Conservation (phyloP, 2,329 filamentous ascomycete species). For the Metarhizium album region DNA sequence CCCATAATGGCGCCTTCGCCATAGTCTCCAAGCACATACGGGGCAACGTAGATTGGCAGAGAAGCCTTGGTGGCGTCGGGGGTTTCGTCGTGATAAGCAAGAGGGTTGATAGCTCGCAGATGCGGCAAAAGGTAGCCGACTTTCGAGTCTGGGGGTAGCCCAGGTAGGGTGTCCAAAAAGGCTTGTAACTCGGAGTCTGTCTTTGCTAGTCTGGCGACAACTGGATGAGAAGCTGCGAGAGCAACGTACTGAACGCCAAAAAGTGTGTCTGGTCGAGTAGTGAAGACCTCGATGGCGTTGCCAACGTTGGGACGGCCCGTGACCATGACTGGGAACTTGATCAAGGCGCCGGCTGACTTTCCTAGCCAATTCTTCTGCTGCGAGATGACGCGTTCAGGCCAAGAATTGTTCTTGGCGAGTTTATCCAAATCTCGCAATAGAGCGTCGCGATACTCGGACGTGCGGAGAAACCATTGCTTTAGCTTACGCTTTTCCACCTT, state of each 20-base stretch:
- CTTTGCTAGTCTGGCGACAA: conserved; percentile 52
- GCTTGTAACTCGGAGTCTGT: conserved; percentile 49
- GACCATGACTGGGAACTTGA: conserved; percentile 56
- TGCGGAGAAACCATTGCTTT: conserved; percentile 85
- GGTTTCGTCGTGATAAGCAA: conserved; percentile 43
- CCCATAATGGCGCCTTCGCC: conserved; percentile 88
- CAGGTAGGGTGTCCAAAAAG: conserved; percentile 56
- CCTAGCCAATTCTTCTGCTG: conserved; percentile 89
- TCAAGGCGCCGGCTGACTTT: conserved; percentile 59
- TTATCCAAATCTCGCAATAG: conserved; percentile 60
- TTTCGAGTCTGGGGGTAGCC: conserved; percentile 44
- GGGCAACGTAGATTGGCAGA: conserved; percentile 69
- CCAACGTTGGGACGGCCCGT: conserved; percentile 28
- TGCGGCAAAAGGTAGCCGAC: conserved; percentile 57
- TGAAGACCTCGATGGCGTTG: conserved; percentile 60
- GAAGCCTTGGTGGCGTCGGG: conserved; percentile 41
- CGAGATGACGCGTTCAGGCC: conserved; percentile 72
- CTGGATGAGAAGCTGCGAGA: conserved; percentile 60
- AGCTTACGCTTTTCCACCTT: conserved; percentile 69
- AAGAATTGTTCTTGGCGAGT: conserved; percentile 51
- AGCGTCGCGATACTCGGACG: conserved; percentile 65
- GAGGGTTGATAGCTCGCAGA: conserved; percentile 53
- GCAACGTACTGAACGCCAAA: conserved; percentile 80
- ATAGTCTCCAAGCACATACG: conserved; percentile 78
- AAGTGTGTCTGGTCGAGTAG: conserved; percentile 77